These are phyloP conservation scores for Moricandia moricandioides DNA, from an alignment of 345 rosid species.

Conservation along the genomic window DNA sequence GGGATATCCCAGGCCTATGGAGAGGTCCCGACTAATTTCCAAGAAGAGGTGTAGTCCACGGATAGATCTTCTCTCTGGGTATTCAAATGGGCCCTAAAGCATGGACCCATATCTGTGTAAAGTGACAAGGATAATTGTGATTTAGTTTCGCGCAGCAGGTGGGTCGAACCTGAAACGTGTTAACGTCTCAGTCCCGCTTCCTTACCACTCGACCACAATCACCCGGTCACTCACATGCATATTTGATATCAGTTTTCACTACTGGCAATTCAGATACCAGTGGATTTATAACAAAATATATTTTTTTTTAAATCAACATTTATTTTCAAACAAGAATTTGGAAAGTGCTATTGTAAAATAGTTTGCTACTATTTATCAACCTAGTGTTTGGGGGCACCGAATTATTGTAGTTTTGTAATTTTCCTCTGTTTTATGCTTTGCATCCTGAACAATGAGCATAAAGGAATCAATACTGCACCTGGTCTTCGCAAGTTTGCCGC, in stretches of 20 bases:
- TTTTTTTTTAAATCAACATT: background rate
- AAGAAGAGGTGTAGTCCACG: too few relatives aligned
- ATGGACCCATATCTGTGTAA: too few relatives aligned
- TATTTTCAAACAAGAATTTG: background rate
- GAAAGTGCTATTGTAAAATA: background rate
- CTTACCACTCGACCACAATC: too few relatives aligned
- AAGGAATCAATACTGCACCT: conserved; percentile 20
- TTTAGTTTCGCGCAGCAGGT: too few relatives aligned
- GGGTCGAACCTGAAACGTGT: too few relatives aligned
- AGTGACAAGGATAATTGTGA: too few relatives aligned
- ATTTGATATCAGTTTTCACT: background rate
- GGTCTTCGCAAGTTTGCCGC: conserved; percentile 12
- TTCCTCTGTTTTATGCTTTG: background rate
- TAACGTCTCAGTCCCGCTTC: too few relatives aligned
- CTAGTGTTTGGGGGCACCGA: background rate
- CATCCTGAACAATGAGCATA: background rate
- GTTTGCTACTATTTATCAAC: background rate
- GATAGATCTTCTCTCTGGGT: too few relatives aligned
- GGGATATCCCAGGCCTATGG: too few relatives aligned
- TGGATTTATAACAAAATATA: background rate
- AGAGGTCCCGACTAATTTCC: too few relatives aligned
- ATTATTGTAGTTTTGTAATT: background rate
- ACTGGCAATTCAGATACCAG: background rate
- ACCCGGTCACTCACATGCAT: too few relatives aligned
- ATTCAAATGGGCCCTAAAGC: too few relatives aligned